Evolutionary conservation across 441 rosid genomes (phyloP), one percentile per base, ranked within the genome.

Genomic region (Populus hybrid): DNA sequence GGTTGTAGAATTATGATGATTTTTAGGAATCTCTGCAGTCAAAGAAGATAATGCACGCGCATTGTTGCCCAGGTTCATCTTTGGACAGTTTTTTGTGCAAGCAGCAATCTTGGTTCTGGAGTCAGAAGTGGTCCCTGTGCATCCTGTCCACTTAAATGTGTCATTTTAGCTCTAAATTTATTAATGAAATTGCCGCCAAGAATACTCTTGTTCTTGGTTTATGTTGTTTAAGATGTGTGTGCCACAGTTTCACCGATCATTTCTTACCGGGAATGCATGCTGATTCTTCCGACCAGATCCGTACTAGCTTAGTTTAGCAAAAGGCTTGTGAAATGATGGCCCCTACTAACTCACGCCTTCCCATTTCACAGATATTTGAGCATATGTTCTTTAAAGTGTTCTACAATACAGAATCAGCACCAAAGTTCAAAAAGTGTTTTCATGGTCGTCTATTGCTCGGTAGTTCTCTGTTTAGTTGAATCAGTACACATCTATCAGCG

Each of bases 281-380:
- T 70, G 59, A 42, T 38, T 21, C n/a, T 3, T 18, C 70, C 11
- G 23, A 76, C 73, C 67, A 32, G 70, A 76, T 76, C 70, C 26
- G 28, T 8, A 4, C 36, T 42, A 75, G 61, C 38, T 46, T 68
- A 46, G 5, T 9, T 59, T 59, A 35, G 24, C 4, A 14, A 20
- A 70, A 57, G 40, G 69, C 57, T 70, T 69, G 24, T 35, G 32
- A 9, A 54, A 30, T 30, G 32, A 68, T 69, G 67, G 67, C 18
- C 24, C 73, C 73, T 42, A 67, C 3, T 24, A 14, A 24, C 20
- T 6, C 14, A 21, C 14, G 32, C 36, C 64, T 6, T 66, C n/a
- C 16, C 32, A 73, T 8, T n/a, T 54, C 21, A 16, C 61, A 54
- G 61, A 54, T 54, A 54, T 21, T 8, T 16, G 9, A 72, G 32